Percentiles rank a stretch among this genome's conserved stretches.
These are phyloP conservation scores for Avicennia marina DNA, from an alignment of 257 asterid species.

Conservation along the genomic window DNA sequence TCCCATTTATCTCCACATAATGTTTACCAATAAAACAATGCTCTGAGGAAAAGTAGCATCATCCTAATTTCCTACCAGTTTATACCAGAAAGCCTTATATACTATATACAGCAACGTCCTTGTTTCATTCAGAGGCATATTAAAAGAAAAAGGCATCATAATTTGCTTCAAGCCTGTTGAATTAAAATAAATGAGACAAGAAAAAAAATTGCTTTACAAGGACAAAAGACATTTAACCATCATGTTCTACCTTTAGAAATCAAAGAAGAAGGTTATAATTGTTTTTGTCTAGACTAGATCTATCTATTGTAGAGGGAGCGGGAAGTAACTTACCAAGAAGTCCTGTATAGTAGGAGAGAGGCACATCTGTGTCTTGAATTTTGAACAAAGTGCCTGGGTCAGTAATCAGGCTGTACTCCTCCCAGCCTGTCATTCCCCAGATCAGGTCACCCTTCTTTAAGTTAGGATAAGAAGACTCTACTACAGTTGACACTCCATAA, in stretches of 20 bases:
- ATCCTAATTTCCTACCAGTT: not conserved
- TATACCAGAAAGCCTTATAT: not conserved
- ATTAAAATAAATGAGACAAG: too few relatives aligned
- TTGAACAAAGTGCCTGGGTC: conserved; percentile 13
- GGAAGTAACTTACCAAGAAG: conserved; percentile 37
- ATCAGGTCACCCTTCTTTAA: conserved; percentile 32
- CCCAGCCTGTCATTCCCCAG: conserved; percentile 35
- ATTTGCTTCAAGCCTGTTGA: not conserved
- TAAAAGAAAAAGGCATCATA: too few relatives aligned
- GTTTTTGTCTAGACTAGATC: too few relatives aligned
- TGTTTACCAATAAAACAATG: too few relatives aligned
- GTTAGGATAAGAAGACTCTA: conserved; percentile 29
- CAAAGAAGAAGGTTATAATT: too few relatives aligned
- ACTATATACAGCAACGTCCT: too few relatives aligned
- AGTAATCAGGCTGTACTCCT: conserved; percentile 30
- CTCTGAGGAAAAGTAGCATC: not conserved
- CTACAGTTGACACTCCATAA: conserved; percentile 26
- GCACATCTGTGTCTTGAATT: conserved; percentile 31
- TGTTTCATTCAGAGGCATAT: not conserved
- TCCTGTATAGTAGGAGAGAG: conserved; percentile 60
- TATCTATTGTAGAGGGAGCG: not conserved
- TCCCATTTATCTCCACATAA: too few relatives aligned
- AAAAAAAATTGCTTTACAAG: too few relatives aligned
- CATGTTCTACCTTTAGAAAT: too few relatives aligned
- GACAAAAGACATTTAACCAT: not conserved